Base-by-base conservation (phyloP, 345 rosid species). In the Leavenworthia alabamica region DNA sequence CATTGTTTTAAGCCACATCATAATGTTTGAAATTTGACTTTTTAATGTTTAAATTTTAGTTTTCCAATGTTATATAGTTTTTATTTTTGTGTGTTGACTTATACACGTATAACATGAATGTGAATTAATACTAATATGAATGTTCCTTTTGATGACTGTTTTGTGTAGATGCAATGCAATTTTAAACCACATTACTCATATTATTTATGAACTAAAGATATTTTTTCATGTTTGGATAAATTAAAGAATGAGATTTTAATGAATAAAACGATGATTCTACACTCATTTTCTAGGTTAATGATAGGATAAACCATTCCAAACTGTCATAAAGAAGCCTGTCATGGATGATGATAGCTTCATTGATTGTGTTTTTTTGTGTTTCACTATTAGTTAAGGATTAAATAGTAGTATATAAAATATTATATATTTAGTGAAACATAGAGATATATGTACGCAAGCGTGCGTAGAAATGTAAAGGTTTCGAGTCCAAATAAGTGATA, bases 381-480 rank as follows among this genome's bases (percentile, higher is more conserved):
- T 36, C 41, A 36, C 15, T 47, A 26, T 17, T 39, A 17, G 32
- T 22, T 14, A 40, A 40, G 12, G 31, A 63, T 62, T 16, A 37
- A 60, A 60, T 16, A 13, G 0, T 12, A 19, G 22, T 48, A 48
- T 36, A 11, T 4, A 47, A 14, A 9, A 23, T 20, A 11, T 35
- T 15, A 16, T 4, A 3, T 22, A 31, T 10, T 13, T 7, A 39
- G 40, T 12, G 12, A 33, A 54, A 24, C 29, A 42, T 28, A 43
- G 8, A 53, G 8, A 53, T 36, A 49, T 7, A 56, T 67, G 8
- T 20, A 39, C 39, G 60, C 29, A 40, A 48, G 57, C 72, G 65
- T 57, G 65, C 41, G 51, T 26, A 37, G 42, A 37, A 37, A 17
- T 29, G 16, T 29, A 67, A 57, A 57, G 44, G 42, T 57, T 39